Percentiles rank a stretch among this genome's conserved stretches.
Conservation (phyloP, 352 stramenopile species). For the Pythium scleroteichum region DNA sequence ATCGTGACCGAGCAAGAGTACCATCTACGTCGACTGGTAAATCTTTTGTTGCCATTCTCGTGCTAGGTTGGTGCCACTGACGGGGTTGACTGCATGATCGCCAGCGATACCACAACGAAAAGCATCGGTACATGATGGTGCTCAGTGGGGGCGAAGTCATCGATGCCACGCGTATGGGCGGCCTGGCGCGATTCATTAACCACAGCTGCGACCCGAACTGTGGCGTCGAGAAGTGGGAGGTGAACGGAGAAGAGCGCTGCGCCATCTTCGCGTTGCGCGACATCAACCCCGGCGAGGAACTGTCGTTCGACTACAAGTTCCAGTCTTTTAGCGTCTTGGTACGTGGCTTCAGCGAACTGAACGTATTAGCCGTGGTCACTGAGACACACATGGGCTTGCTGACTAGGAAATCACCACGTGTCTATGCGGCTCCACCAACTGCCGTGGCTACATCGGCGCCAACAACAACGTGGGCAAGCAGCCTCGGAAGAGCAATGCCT, state of each 20-base stretch:
- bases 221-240: slow-evolving; percentile 93
- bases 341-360: slow-evolving; percentile 3
- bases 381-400: too few relatives aligned
- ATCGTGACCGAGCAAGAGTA: slow-evolving; percentile 87
- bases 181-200: slow-evolving; percentile 95
- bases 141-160: slow-evolving; percentile 86
- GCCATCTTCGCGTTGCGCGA: slow-evolving; percentile 93
- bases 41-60: slow-evolving; percentile 13
- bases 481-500: slow-evolving; percentile 21
- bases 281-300: slow-evolving; percentile 90
- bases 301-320: slow-evolving; percentile 97
- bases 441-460: slow-evolving; percentile 68
- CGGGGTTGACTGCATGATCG: too few relatives aligned
- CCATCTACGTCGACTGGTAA: slow-evolving; percentile 68
- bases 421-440: slow-evolving; percentile 59
- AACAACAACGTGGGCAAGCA: slow-evolving; percentile 60
- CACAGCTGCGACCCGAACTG: slow-evolving; percentile 95
- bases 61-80: too few relatives aligned
- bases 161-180: slow-evolving; percentile 88
- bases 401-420: slow-evolving; percentile 73
- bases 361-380: too few relatives aligned
- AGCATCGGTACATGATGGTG: slow-evolving; percentile 86
- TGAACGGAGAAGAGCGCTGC: slow-evolving; percentile 92
- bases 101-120: slow-evolving; percentile 85
- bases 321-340: slow-evolving; percentile 56